Evolutionary conservation across 1,284 basidiomycete species (phyloP), one percentile per base, ranked within the genome.

Genomic region (Puccinia triticina): DNA sequence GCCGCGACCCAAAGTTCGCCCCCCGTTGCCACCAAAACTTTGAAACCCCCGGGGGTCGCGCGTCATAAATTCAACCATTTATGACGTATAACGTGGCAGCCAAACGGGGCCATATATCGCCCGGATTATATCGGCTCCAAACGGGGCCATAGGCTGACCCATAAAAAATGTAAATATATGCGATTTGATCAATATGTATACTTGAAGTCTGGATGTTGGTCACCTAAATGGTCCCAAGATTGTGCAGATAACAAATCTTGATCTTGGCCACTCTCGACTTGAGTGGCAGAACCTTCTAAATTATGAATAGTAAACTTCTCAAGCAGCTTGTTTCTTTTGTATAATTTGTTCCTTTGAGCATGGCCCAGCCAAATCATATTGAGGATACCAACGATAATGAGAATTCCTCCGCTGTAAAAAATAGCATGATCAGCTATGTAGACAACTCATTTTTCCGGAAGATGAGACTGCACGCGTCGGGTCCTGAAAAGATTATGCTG

Each of bases 161-260:
- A n/a, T 43, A 43, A 43, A 43, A 43, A 43, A 43, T 43, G 12
- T 7, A 43, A 43, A 4, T 7, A 53, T 8, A 18, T 18, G 23
- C 16, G 50, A 53, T n/a, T 53, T 21, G 14, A 21, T 61, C 21
- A 66, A 66, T 66, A 66, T 34, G 34, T 34, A n/a, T 76, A 76
- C 37, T 76, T 37, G 32, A 57, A 76, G 37, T 59, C 74, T 76
- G 74, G 74, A 43, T 76, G 74, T 43, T 48, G 37, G 26, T 76
- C 74, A 26, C 74, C 74, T 26, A 76, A 43, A 29, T 64, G n/a
- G 12, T 76, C 74, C 74, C 74, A 76, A 43, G 53, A 53, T 61
- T 69, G 66, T 69, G 66, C 66, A n/a, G 40, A 46, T 29, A 69
- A 16, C 23, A n/a, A 14, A 1, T 69, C 66, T 37, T 69, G 23